These are phyloP conservation scores for Ogataea hybrid DNA, from an alignment of 1,139 yeast species.

Conservation along the genomic window DNA sequence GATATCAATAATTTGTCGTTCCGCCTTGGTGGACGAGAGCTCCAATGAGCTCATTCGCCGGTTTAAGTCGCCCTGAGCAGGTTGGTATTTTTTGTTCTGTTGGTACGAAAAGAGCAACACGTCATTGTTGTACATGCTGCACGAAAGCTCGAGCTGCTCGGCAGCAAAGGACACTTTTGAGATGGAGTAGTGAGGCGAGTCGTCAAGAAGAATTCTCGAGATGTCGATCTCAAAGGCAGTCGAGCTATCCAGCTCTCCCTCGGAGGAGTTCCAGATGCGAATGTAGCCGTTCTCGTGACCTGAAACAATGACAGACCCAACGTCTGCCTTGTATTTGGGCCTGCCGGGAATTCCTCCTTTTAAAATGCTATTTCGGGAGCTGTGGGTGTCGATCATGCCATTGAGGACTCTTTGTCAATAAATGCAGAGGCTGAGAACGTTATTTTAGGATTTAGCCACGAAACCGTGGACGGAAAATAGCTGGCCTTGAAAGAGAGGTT, in stretches of 20 bases:
- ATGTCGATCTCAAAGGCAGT: conserved; percentile 55
- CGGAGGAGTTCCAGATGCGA: conserved; percentile 77
- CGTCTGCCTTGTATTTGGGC: conserved; percentile 57
- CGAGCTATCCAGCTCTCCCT: conserved; percentile 69
- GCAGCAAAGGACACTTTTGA: conserved; percentile 70
- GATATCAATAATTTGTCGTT: conserved; percentile 35
- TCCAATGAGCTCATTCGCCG: conserved; percentile 30
- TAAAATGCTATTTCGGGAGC: conserved; percentile 41
- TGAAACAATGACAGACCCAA: conserved; percentile 47
- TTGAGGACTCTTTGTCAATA: conserved; percentile 38
- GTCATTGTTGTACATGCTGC: conserved; percentile 67
- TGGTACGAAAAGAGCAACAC: conserved; percentile 76
- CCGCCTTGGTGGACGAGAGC: conserved; percentile 35
- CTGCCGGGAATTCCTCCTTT: conserved; percentile 82
- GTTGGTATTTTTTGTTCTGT: conserved; percentile 43
- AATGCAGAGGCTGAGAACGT: conserved; percentile 50
- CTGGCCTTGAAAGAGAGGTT: conserved; percentile 53
- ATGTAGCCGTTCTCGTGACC: conserved; percentile 85
- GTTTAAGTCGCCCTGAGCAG: conserved; percentile 28
- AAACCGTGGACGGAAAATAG: conserved; percentile 72
- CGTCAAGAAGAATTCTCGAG: conserved; percentile 41
- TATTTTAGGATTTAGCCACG: conserved; percentile 77
- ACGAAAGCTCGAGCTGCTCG: conserved; percentile 73
- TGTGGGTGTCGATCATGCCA: conserved; percentile 27
- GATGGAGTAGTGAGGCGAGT: conserved; percentile 46